Evolutionary conservation across 495 filamentous ascomycete species (phyloP).

Genomic region (Neurospora tetraspora): DNA sequence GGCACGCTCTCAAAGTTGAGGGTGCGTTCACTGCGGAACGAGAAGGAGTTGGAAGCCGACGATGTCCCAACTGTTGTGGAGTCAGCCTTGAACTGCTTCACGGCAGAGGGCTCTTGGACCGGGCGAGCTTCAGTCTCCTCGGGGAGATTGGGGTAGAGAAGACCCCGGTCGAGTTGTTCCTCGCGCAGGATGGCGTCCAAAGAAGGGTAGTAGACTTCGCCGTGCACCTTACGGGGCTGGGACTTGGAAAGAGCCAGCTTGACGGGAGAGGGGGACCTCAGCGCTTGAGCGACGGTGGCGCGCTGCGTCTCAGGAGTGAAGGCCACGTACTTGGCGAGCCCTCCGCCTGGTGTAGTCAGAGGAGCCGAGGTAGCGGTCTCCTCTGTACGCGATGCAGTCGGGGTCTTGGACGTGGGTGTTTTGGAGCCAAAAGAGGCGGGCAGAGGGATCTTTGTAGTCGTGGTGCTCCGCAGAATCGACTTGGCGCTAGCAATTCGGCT

Average conservation of each 20-base stretch:
- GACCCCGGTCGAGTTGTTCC: slow-evolving; percentile 13
- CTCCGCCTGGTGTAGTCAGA: slow-evolving; percentile 41
- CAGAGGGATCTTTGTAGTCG: slow-evolving; percentile 28
- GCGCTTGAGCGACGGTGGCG: slow-evolving; percentile 23
- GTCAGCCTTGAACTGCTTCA: slow-evolving; percentile 14
- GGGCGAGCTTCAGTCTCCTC: slow-evolving; percentile 13
- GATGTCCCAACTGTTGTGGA: slow-evolving; percentile 10
- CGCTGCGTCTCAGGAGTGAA: slow-evolving; percentile 39
- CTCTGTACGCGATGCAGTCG: slow-evolving; percentile 29
- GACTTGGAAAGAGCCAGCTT: slow-evolving; percentile 36
- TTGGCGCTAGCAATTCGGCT: slow-evolving; percentile 40
- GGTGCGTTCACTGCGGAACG: slow-evolving; percentile 49
- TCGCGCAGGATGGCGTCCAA: slow-evolving; percentile 22
- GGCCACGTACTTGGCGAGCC: slow-evolving; percentile 34
- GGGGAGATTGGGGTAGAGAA: slow-evolving; percentile 35
- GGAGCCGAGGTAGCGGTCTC: slow-evolving; percentile 35
- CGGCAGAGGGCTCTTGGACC: slow-evolving; percentile 5
- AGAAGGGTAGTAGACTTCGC: slow-evolving; percentile 25
- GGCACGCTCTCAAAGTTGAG: slow-evolving; percentile 34
- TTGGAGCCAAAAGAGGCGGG: slow-evolving; percentile 26
- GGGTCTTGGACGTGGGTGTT: slow-evolving; percentile 15
- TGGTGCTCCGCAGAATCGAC: slow-evolving; percentile 37
- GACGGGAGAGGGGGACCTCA: slow-evolving; percentile 35
- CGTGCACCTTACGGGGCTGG: slow-evolving; percentile 13
- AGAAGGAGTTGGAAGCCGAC: slow-evolving; percentile 43